Evolutionary conservation across 257 asterid genomes (phyloP), one percentile per base, ranked within the genome.

Genomic region (Solanum appendiculatum): DNA sequence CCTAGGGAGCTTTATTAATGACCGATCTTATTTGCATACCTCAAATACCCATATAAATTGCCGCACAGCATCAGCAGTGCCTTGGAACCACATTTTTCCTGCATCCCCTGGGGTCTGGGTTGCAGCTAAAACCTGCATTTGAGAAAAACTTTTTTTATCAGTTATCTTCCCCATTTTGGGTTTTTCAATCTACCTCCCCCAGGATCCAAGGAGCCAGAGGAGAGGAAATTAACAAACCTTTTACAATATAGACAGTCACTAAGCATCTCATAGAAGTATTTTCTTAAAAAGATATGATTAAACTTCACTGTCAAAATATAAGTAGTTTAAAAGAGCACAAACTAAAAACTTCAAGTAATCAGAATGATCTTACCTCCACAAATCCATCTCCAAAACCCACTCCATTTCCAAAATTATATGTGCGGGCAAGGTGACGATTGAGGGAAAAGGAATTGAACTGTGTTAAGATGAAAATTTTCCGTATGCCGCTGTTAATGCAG

Each of bases 21-120:
- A 37, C 63, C 21, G 16, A 77, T 73, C 51, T 29, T 37, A 69
- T 85, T 31, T 33, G 90, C 91, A 14, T 88, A 94, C 99, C 97
- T 97, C 99, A 86, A 97, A 95, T 81, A 97, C 97, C 99, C 99
- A 97, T 86, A 87, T 88, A 88, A 95, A 96, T 83, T 93, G 99
- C 82, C 99, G 93, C 92, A 97, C 99, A 40, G 99, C 99, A 91
- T 97, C 99, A 34, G 99, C 99, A n/a, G 99, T 97, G 87, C 99
- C 99, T 87, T 96, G 99, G 88, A 97, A 97, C 99, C 99, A 97
- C 90, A 72, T 91, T 86, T 93, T 93, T 46, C 99, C 99, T 14
- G 95, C 89, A 85, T 97, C 99, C 77, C 99, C 99, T 3, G 99
- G 93, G 5, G 98, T 97, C 88, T 97, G 99, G 42, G 99, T 97